These are phyloP conservation scores for Phaeodactylum tricornutum DNA, from an alignment of 108 stramenopile species.

Conservation along the genomic window DNA sequence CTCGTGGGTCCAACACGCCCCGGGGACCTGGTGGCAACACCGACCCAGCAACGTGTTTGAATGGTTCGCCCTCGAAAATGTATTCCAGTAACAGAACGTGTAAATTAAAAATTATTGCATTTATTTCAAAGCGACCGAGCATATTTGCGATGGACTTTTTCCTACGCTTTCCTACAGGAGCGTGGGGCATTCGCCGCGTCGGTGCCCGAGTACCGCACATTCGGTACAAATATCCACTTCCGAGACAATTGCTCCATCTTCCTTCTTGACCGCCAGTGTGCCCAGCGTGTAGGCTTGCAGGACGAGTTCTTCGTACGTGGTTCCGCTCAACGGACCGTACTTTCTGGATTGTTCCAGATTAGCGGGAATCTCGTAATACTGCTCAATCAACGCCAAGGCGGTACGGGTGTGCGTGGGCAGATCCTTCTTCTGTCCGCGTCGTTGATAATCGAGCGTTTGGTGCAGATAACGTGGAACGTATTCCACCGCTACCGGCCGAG, in stretches of 20 bases:
- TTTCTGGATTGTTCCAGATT: constrained; percentile 41
- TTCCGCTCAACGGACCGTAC: constrained; percentile 56
- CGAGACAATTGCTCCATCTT: background rate
- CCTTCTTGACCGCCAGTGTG: constrained; percentile 15
- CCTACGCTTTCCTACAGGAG: too few species aligned
- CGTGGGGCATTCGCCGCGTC: constrained; percentile 30
- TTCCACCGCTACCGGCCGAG: too few species aligned
- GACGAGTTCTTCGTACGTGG: constrained; percentile 62
- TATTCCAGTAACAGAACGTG: constrained; percentile 14
- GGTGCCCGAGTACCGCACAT: constrained; percentile 31
- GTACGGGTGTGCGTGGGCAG: constrained; percentile 15
- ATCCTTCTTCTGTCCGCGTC: constrained; percentile 22
- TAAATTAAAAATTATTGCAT: too few species aligned
- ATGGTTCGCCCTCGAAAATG: constrained; percentile 33
- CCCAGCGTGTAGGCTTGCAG: constrained; percentile 49
- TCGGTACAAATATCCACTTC: constrained; percentile 20
- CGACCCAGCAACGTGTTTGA: constrained; percentile 48
- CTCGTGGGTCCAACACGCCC: constrained; percentile 26
- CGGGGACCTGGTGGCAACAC: constrained; percentile 30
- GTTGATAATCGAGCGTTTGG: constrained; percentile 42
- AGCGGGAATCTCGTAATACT: constrained; percentile 40
- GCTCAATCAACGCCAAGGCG: constrained; percentile 36
- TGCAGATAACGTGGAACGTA: constrained; percentile 51
- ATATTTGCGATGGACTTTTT: too few species aligned
- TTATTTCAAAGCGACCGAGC: too few species aligned